Evolutionary conservation across 202 grass and related monocot genomes (phyloP).

Genomic region (Thinopyrum obtusiflorum): DNA sequence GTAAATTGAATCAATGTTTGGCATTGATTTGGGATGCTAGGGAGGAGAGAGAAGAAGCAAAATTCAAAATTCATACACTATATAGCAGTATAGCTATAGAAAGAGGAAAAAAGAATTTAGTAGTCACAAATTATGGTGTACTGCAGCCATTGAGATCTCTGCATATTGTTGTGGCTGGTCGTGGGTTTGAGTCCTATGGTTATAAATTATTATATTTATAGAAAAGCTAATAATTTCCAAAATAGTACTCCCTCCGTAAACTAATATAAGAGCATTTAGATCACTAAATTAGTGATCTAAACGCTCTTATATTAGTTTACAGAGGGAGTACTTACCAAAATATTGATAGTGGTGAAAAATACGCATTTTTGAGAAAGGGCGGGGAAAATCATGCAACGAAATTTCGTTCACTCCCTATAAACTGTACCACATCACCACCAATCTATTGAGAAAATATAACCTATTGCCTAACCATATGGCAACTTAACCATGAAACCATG

Average conservation of each 20-base stretch:
- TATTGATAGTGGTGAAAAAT: background rate
- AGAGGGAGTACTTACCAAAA: background rate
- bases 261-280: too few relatives aligned
- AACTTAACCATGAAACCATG: background rate
- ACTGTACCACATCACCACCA: background rate
- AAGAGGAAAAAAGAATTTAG: background rate
- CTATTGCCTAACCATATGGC: background rate
- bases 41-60: too few relatives aligned
- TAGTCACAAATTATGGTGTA: background rate
- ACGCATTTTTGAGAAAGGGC: background rate
- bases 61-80: too few relatives aligned
- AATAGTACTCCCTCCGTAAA: too few relatives aligned
- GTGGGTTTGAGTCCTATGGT: background rate
- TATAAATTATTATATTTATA: background rate
- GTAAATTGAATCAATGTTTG: too few relatives aligned
- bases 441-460: background rate
- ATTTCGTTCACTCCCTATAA: background rate
- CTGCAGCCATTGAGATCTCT: background rate
- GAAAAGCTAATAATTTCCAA: background rate
- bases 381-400: background rate
- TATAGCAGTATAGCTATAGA: background rate
- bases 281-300: too few relatives aligned
- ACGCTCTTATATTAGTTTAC: too few relatives aligned
- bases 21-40: too few relatives aligned
- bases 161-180: background rate